Evolutionary conservation across 2,329 filamentous ascomycete genomes (phyloP).

Genomic region (Ceratocystis smalleyi): DNA sequence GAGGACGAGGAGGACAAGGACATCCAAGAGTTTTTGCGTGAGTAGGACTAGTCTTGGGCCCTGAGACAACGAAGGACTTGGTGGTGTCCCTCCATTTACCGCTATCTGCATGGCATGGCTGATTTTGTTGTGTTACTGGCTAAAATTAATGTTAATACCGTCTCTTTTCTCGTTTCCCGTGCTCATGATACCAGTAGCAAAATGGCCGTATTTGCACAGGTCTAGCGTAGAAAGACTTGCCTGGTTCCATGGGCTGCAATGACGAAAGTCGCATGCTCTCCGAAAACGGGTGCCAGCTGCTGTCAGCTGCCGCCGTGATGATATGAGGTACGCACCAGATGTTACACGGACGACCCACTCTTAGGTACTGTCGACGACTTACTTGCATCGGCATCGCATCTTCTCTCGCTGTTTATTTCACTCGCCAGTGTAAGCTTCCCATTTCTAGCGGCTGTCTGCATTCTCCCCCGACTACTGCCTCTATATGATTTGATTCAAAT

Average conservation of each 20-base stretch:
- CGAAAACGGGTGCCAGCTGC: neutral
- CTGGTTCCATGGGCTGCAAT: neutral
- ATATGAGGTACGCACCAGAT: neutral
- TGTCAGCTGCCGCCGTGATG: neutral
- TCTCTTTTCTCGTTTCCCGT: neutral
- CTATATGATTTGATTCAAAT: too few relatives aligned
- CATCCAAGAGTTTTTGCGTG: constrained; percentile 51
- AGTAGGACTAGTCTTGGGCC: constrained; percentile 1
- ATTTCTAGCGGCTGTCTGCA: too few relatives aligned
- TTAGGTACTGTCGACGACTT: too few relatives aligned
- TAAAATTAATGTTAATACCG: neutral
- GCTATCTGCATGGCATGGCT: neutral
- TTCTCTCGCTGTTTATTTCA: too few relatives aligned
- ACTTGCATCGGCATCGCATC: too few relatives aligned
- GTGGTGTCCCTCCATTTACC: neutral
- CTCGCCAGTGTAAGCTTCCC: too few relatives aligned
- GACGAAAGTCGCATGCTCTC: too few relatives aligned
- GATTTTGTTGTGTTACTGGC: neutral
- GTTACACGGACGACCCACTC: neutral
- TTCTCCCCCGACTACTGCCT: too few relatives aligned
- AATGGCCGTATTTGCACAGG: neutral
- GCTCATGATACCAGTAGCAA: neutral
- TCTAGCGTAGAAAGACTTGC: neutral
- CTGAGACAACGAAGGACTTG: neutral
- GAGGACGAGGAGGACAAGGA: constrained; percentile 60